Evolutionary conservation across 1,284 basidiomycete genomes (phyloP).

Genomic region (Macrocystidia cucumis): DNA sequence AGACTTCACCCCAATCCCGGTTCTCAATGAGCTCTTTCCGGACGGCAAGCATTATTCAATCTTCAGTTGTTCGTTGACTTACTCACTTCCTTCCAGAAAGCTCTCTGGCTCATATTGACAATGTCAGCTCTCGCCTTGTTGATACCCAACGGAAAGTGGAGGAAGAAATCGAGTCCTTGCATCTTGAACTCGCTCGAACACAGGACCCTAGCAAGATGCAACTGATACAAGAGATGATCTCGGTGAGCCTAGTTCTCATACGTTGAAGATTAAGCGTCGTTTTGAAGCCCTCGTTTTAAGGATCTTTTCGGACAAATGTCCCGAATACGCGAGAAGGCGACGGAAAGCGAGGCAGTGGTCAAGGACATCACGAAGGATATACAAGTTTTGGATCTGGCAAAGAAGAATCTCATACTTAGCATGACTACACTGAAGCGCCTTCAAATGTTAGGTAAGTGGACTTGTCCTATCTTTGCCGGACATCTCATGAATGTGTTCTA

Average conservation of each 20-base stretch:
- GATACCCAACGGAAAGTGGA: constrained; percentile 59
- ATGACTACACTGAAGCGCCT: constrained; percentile 90
- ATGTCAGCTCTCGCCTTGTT: constrained; percentile 52
- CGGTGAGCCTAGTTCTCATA: constrained; percentile 38
- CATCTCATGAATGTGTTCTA: constrained; percentile 2
- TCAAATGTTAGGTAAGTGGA: constrained; percentile 82
- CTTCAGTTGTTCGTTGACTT: constrained; percentile 2
- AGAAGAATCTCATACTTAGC: constrained; percentile 85
- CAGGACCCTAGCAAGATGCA: constrained; percentile 85
- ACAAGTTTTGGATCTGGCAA: constrained; percentile 89
- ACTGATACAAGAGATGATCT: constrained; percentile 89
- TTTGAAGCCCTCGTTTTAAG: constrained; percentile 29
- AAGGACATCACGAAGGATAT: constrained; percentile 96
- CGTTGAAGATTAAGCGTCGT: neutral
- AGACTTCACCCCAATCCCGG: constrained; percentile 48
- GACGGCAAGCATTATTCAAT: constrained; percentile 44
- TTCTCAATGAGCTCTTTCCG: constrained; percentile 70
- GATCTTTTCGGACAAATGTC: constrained; percentile 92
- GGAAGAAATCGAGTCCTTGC: constrained; percentile 65
- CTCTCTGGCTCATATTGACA: constrained; percentile 56
- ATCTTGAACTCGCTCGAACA: constrained; percentile 59
- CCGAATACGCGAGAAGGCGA: constrained; percentile 90
- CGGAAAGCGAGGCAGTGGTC: constrained; percentile 94
- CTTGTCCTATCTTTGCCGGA: neutral
- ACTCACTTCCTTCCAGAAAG: constrained; percentile 40